Base-by-base conservation (phyloP, 176 grass and related monocot species). In the Thalia dealbata region DNA sequence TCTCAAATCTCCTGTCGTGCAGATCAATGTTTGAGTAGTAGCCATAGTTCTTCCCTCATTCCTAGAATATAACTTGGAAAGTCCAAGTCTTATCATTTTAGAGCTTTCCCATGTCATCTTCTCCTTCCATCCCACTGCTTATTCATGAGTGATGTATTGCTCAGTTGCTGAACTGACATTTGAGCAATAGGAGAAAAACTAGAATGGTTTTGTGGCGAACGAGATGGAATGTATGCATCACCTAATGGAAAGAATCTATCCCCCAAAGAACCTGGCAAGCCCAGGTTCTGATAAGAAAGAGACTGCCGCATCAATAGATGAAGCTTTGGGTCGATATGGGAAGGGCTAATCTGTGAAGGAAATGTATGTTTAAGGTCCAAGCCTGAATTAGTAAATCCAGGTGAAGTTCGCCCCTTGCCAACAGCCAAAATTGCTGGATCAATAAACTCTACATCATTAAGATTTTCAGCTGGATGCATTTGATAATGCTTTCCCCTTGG, bases 341-440 rank as follows among this genome's bases (percentile, higher is more conserved):
- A 82, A 78, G 81, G 69, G 69, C 78, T 73, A 69, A 75, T 81
- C 41, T 86, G 88, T n/a, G 75, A 51, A 60, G 81, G 76, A 82
- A 86, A 91, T 23, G 51, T 55, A 69, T 25, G 76, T 83, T 85
- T 90, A 67, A 82, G 52, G 65, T 86, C 81, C 64, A 86, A 83
- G 18, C 76, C 83, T 25, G 81, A 82, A 81, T 91, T 81, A 23
- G 78, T 78, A 67, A 84, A 69, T 82, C 78, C 80, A 59, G 28
- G n/a, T 8, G 91, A 78, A 78, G 86, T 86, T 68, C 83, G 78
- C 35, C 88, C 91, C 81, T 96, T 96, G 86, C 85, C 91, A 52
- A 96, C 88, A 54, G 88, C 91, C 35, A 96, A 69, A 81, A 96
- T 88, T 78, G 91, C 91, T 77, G 91, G 91, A 86, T 96, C 91